phyloP scores from a whole-genome alignment of 352 stramenopile genomes.

The Discostella stelligera region DNA sequence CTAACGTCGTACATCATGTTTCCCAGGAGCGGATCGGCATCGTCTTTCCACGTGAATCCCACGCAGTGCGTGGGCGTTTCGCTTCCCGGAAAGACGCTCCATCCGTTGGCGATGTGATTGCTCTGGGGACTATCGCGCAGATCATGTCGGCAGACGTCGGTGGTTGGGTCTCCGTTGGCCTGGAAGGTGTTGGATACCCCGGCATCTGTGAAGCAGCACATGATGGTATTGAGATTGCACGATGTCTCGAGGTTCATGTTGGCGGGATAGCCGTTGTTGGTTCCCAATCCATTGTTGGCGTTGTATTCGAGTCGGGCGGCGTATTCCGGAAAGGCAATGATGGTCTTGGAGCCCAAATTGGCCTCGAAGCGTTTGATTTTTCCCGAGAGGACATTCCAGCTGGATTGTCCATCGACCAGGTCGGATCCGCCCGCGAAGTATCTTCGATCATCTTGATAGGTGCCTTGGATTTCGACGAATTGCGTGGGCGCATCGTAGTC shows the following conservation, averaged over 20 bases:
- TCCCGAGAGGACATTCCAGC: slow-evolving; percentile 13
- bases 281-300: slow-evolving; percentile 9
- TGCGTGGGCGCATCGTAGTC: slow-evolving; percentile 34
- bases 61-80: slow-evolving; percentile 34
- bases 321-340: slow-evolving; percentile 42
- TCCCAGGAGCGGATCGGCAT: slow-evolving; percentile 10
- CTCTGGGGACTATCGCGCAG: slow-evolving; percentile 25
- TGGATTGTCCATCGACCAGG: slow-evolving; percentile 13
- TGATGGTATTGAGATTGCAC: slow-evolving; percentile 38
- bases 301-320: slow-evolving; percentile 30
- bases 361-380: slow-evolving; percentile 27
- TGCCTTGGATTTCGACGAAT: slow-evolving; percentile 40
- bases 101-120: slow-evolving; percentile 34
- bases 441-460: slow-evolving; percentile 31
- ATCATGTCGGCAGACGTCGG: slow-evolving; percentile 47
- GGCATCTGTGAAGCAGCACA: slow-evolving; percentile 48
- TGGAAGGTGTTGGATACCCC: slow-evolving; percentile 6
- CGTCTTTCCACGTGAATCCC: slow-evolving; percentile 38
- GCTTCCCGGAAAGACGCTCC: slow-evolving; percentile 20
- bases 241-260: slow-evolving; percentile 41
- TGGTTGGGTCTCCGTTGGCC: slow-evolving; percentile 9
- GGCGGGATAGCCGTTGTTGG: slow-evolving; percentile 34
- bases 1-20: slow-evolving; percentile 44
- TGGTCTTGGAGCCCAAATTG: slow-evolving; percentile 1
- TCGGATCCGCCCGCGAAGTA: slow-evolving; percentile 22